A percentile compares a stretch with the other conserved stretches of the same genome.
These are phyloP conservation scores for Monosporascus sp. DNA, from an alignment of 2,329 filamentous ascomycete species.

Conservation along the genomic window DNA sequence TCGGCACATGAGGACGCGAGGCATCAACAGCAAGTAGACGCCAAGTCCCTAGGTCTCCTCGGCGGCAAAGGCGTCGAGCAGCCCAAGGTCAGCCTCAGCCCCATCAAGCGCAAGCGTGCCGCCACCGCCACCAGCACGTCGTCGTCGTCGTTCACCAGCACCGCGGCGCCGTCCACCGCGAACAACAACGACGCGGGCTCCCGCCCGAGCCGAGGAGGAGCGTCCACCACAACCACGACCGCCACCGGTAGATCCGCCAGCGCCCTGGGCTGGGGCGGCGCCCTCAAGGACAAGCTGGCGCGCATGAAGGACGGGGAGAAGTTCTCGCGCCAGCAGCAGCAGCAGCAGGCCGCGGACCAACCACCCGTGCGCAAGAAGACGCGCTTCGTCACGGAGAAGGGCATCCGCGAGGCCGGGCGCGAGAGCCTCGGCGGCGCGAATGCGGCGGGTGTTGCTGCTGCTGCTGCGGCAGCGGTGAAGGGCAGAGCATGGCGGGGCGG, in stretches of 20 bases:
- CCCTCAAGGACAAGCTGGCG: slow-evolving; percentile 49
- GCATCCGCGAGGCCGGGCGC: slow-evolving; percentile 70
- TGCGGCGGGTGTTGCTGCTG: background rate
- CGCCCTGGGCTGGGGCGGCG: slow-evolving; percentile 51
- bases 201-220: background rate
- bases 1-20: too few relatives aligned
- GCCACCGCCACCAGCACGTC: slow-evolving; percentile 33
- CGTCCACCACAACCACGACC: slow-evolving; percentile 2
- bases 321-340: slow-evolving; percentile 20
- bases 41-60: slow-evolving; percentile 39
- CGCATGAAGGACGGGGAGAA: slow-evolving; percentile 59
- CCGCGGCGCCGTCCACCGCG: background rate
- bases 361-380: slow-evolving; percentile 65
- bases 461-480: background rate
- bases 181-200: background rate
- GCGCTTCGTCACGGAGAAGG: slow-evolving; percentile 72
- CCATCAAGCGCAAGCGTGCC: slow-evolving; percentile 57
- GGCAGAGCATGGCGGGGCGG: background rate
- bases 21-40: slow-evolving; percentile 34
- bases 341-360: slow-evolving; percentile 9
- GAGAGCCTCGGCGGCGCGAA: slow-evolving; percentile 61
- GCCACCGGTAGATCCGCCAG: background rate
- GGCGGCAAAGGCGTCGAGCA: slow-evolving; percentile 31
- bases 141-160: slow-evolving; percentile 5
- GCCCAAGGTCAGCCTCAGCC: slow-evolving; percentile 49